A percentile compares a stretch with the other conserved stretches of the same genome.
These are phyloP conservation scores for Calonectria crousiana DNA, from an alignment of 2,329 filamentous ascomycete species.

Conservation along the genomic window DNA sequence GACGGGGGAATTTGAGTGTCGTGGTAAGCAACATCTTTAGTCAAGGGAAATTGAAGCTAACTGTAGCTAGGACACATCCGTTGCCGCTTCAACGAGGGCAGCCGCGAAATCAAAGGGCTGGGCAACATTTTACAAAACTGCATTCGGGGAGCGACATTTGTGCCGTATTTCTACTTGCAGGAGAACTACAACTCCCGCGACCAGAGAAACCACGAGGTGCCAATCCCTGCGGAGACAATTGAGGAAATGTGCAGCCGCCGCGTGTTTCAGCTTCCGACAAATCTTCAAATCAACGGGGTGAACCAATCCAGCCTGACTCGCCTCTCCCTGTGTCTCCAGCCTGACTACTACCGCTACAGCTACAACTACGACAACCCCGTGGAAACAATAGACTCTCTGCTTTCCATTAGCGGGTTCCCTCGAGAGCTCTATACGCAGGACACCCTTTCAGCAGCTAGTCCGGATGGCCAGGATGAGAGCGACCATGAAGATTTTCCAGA, in stretches of 20 bases:
- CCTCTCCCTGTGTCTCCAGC: not conserved
- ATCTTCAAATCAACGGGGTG: not conserved
- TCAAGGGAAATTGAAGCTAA: not conserved
- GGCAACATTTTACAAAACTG: constrained; percentile 3
- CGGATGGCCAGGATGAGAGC: not conserved
- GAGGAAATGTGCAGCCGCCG: not conserved
- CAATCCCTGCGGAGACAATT: not conserved
- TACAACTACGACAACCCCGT: not conserved
- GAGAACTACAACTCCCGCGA: not conserved
- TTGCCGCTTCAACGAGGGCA: constrained; percentile 8
- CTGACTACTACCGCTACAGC: not conserved
- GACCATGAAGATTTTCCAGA: not conserved
- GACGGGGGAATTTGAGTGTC: not conserved
- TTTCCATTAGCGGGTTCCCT: constrained; percentile 14
- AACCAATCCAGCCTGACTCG: not conserved
- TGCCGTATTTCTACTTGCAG: constrained; percentile 7
- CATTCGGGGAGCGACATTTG: not conserved
- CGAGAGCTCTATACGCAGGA: not conserved
- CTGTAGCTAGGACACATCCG: constrained; percentile 1
- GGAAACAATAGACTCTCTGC: not conserved
- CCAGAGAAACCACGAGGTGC: not conserved
- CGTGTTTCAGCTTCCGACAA: not conserved
- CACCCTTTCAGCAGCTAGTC: not conserved
- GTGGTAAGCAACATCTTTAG: not conserved
- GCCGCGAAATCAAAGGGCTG: not conserved